phyloP scores from a whole-genome alignment of 352 stramenopile genomes.

The Pythium sp. region DNA sequence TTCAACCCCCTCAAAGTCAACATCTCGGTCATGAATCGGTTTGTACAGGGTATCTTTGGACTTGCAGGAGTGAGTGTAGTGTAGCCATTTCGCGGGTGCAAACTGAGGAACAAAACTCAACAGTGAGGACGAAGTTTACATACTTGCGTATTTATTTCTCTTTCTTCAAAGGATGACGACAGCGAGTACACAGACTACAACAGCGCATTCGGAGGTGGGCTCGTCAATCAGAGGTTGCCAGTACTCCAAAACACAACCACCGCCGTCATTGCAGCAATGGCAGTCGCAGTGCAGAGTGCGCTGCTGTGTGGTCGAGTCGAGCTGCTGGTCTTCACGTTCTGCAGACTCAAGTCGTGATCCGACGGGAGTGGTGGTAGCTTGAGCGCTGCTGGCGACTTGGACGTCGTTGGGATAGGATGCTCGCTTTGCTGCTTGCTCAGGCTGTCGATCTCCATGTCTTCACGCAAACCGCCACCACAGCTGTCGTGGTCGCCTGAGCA shows the following conservation, averaged over 20 bases:
- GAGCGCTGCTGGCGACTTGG: neutral
- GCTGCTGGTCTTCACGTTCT: neutral
- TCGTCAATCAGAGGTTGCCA: neutral
- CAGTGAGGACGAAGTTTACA: neutral
- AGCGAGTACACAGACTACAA: neutral
- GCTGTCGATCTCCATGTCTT: neutral
- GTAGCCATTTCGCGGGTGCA: too few species aligned
- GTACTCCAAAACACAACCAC: neutral
- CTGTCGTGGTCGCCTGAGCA: neutral
- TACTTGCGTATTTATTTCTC: neutral
- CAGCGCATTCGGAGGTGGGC: neutral
- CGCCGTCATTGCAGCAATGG: neutral
- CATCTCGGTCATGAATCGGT: neutral
- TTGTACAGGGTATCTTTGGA: neutral
- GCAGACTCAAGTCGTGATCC: neutral
- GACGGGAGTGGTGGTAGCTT: neutral
- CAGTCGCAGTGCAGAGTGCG: neutral
- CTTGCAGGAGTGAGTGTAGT: too few species aligned
- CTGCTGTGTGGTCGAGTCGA: neutral
- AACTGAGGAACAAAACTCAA: neutral
- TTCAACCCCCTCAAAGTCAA: neutral
- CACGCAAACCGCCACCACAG: neutral
- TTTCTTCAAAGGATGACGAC: neutral
- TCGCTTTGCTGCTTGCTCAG: neutral
- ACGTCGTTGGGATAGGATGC: neutral